These are phyloP conservation scores for Komagataella pastoris DNA, from an alignment of 805 yeast genomes.

Conservation along the genomic window DNA sequence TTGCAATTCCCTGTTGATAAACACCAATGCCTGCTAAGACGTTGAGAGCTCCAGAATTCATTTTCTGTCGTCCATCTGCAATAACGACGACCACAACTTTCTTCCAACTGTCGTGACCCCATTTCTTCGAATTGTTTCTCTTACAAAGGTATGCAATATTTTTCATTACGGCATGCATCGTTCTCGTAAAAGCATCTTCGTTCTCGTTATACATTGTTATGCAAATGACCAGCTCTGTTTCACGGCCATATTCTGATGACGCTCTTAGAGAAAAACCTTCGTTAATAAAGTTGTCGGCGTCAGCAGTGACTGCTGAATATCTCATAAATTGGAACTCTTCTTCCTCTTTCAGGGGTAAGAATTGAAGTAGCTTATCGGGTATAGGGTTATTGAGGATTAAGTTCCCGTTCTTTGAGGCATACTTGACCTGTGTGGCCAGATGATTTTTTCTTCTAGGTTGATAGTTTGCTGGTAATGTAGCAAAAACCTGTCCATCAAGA, in stretches of 20 bases:
- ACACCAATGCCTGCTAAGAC: constrained; percentile 90
- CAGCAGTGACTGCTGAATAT: constrained; percentile 92
- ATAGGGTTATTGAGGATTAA: constrained; percentile 88
- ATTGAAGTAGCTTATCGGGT: constrained; percentile 76
- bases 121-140: constrained; percentile 67
- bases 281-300: constrained; percentile 71
- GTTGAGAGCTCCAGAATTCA: constrained; percentile 74
- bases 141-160: constrained; percentile 81
- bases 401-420: constrained; percentile 65
- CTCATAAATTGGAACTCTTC: constrained; percentile 95
- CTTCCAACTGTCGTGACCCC: constrained; percentile 98
- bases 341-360: constrained; percentile 74
- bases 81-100: constrained; percentile 86
- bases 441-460: constrained; percentile 24
- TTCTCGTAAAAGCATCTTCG: constrained; percentile 79
- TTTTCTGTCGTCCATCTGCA: constrained; percentile 89
- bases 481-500: constrained; percentile 18
- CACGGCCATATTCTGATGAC: constrained; percentile 66
- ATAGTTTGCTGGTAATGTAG: constrained; percentile 15
- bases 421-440: constrained; percentile 38
- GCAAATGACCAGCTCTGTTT: constrained; percentile 84
- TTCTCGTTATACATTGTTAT: constrained; percentile 97
- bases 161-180: constrained; percentile 88
- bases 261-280: constrained; percentile 82
- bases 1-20: constrained; percentile 94